A percentile compares a stretch with the other conserved stretches of the same genome.
Conservation (phyloP, 108 stramenopile genomes). For the Cyclostephanos tholiformis region DNA sequence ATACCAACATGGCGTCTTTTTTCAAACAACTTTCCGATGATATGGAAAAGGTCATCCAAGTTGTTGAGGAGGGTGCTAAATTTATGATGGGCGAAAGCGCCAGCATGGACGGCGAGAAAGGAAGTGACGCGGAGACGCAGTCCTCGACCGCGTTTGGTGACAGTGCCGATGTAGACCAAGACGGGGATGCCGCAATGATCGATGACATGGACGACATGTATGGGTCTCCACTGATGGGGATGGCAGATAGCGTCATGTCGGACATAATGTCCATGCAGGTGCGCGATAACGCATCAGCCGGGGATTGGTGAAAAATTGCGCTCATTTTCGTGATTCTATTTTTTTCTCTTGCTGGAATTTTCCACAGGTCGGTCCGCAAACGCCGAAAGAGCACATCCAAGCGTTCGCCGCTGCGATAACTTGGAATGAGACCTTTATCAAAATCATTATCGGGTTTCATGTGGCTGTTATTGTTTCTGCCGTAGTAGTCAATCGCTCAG, state of each 20-base stretch:
- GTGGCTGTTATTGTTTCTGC: constrained; percentile 57
- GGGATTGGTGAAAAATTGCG: not conserved
- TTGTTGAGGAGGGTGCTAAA: constrained; percentile 40
- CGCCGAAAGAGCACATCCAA: constrained; percentile 69
- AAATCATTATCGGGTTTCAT: constrained; percentile 68
- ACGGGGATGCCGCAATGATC: constrained; percentile 16
- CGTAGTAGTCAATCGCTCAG: constrained; percentile 45
- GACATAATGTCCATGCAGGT: constrained; percentile 78
- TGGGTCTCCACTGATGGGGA: constrained; percentile 76
- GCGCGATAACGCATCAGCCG: constrained; percentile 10
- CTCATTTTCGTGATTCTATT: constrained; percentile 1
- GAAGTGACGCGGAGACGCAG: not conserved
- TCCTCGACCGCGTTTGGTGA: constrained; percentile 6
- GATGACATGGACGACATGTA: constrained; percentile 33
- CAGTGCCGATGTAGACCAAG: constrained; percentile 16
- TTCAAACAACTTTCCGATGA: constrained; percentile 46
- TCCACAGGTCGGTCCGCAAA: constrained; percentile 58
- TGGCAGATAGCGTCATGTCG: constrained; percentile 75
- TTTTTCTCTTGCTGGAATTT: constrained; percentile 4
- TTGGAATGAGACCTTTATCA: constrained; percentile 83
- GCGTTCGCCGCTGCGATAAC: constrained; percentile 80
- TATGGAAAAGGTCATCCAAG: constrained; percentile 44
- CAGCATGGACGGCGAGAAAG: constrained; percentile 21
- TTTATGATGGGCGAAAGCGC: constrained; percentile 34
- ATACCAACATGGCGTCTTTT: constrained; percentile 30